Conservation (phyloP, 148 eudicot species). For the Vaccinium darrowii region DNA sequence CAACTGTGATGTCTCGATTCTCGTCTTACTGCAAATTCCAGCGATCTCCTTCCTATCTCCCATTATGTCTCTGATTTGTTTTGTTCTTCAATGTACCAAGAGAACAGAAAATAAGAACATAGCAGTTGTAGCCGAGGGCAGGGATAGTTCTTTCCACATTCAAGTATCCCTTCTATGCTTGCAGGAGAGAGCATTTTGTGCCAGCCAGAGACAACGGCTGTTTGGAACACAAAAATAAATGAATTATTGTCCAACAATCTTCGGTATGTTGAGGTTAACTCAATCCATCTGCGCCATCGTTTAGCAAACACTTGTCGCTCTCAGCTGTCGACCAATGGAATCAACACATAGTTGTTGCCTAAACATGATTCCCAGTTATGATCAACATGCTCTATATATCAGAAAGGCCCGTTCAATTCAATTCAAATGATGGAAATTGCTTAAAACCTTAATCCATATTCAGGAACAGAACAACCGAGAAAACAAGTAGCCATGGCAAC, state of each 20-base stretch:
- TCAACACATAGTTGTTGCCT: neutral
- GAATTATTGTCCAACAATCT: too few species aligned
- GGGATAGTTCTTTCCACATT: neutral
- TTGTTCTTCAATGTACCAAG: too few species aligned
- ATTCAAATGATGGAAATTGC: neutral
- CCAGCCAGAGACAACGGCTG: neutral
- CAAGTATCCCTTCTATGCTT: neutral
- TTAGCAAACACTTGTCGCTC: neutral
- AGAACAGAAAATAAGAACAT: too few species aligned
- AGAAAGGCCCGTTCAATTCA: neutral
- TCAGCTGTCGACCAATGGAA: neutral
- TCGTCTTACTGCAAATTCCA: neutral
- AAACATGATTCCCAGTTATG: neutral
- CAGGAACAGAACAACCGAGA: conserved; percentile 86
- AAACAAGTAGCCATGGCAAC: conserved; percentile 82
- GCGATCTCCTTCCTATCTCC: neutral
- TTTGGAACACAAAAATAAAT: neutral
- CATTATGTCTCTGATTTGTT: too few species aligned
- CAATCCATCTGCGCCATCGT: neutral
- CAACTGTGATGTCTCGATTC: neutral
- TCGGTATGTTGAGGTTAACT: neutral
- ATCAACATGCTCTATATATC: neutral
- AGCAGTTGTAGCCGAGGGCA: neutral
- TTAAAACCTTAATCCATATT: neutral
- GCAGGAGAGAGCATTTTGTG: neutral